Evolutionary conservation across 2,329 filamentous ascomycete genomes (phyloP).

Genomic region (Fusarium heterosporum): DNA sequence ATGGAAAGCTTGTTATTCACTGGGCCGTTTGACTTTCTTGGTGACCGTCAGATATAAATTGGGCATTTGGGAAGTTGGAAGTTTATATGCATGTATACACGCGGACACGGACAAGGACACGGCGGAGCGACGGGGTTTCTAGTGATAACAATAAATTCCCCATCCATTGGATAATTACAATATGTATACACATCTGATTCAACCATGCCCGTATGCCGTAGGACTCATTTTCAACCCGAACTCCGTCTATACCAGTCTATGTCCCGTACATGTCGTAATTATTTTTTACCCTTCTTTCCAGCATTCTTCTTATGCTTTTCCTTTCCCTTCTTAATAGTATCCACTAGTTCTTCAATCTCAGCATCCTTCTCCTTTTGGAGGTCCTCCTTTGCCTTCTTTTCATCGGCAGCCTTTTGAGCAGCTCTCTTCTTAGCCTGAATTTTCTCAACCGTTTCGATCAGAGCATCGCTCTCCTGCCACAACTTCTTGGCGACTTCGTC

Average conservation of each 20-base stretch:
- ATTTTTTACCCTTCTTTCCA: conserved; percentile 44
- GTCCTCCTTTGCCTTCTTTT: conserved; percentile 52
- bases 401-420: conserved; percentile 54
- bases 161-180: conserved; percentile 17
- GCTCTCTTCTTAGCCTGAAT: conserved; percentile 73
- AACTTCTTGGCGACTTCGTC: conserved; percentile 84
- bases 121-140: conserved; percentile 27
- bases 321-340: conserved; percentile 59
- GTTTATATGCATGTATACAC: conserved; percentile 16
- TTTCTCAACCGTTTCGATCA: conserved; percentile 79
- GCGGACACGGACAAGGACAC: conserved; percentile 25
- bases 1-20: conserved; percentile 39
- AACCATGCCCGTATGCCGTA: conserved; percentile 1
- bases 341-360: conserved; percentile 55
- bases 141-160: not conserved
- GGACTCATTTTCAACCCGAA: conserved; percentile 22
- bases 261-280: conserved; percentile 33
- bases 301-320: conserved; percentile 46
- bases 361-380: conserved; percentile 50
- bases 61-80: not conserved
- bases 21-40: conserved; percentile 40
- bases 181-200: not conserved
- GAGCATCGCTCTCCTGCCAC: conserved; percentile 88
- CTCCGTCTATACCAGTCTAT: conserved; percentile 42
- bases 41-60: conserved; percentile 13